phyloP scores from a whole-genome alignment of 2,329 filamentous ascomycete species.

The Fusarium annulatum region DNA sequence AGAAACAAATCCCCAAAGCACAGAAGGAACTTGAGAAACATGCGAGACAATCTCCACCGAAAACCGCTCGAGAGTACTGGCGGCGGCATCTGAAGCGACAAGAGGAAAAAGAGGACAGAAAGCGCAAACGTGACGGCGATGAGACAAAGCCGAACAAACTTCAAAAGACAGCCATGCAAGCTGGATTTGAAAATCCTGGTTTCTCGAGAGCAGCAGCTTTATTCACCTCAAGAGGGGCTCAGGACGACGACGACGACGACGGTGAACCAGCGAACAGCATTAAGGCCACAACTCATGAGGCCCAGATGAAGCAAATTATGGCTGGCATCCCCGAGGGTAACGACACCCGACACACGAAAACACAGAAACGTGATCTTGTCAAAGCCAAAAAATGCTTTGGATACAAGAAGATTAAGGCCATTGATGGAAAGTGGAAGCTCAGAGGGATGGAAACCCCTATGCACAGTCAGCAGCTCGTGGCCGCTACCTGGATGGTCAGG shows the following conservation, averaged over 20 bases:
- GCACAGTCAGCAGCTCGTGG: conserved; percentile 62
- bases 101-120: neutral
- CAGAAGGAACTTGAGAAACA: neutral
- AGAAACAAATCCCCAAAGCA: neutral
- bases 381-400: conserved; percentile 37
- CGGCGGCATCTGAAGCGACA: fast-evolving
- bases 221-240: neutral
- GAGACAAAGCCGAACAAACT: neutral
- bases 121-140: neutral
- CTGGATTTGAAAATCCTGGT: fast-evolving
- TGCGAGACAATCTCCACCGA: neutral
- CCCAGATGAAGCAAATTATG: conserved; percentile 8
- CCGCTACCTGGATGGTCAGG: conserved; percentile 63
- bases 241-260: neutral
- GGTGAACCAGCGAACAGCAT: neutral
- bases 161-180: neutral
- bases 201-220: neutral
- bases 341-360: conserved; percentile 19
- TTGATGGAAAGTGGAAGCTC: conserved; percentile 11
- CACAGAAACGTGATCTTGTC: conserved; percentile 16
- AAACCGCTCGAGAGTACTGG: conserved; percentile 4
- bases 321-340: conserved; percentile 9
- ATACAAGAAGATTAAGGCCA: conserved; percentile 10
- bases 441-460: conserved; percentile 46
- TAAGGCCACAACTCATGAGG: neutral